These are phyloP conservation scores for Hondaea fermentalgiana DNA, from an alignment of 108 stramenopile species.

Conservation along the genomic window DNA sequence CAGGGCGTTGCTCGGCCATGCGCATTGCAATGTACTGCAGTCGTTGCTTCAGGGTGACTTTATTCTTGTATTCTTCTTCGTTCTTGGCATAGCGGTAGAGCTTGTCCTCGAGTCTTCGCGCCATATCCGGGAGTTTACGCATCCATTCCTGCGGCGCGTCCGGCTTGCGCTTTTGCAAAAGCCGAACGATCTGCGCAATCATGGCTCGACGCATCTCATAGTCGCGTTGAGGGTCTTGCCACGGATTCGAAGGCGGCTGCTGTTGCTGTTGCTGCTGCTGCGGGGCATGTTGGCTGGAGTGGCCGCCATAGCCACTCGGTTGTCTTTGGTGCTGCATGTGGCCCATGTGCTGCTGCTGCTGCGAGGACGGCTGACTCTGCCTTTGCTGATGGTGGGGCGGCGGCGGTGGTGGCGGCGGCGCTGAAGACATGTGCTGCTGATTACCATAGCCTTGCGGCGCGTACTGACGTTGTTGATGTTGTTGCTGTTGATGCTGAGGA, in stretches of 20 bases:
- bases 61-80: constrained; percentile 81
- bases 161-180: constrained; percentile 82
- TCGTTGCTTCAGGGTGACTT: constrained; percentile 74
- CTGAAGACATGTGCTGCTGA: neutral
- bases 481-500: neutral
- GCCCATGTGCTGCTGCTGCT: neutral
- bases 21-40: constrained; percentile 81
- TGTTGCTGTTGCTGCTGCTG: neutral
- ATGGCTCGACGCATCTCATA: constrained; percentile 71
- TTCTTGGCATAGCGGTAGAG: constrained; percentile 76
- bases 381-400: neutral
- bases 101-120: constrained; percentile 81
- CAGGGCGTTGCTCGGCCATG: constrained; percentile 47
- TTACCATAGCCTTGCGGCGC: neutral
- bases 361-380: neutral
- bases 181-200: constrained; percentile 86
- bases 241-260: neutral
- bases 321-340: neutral
- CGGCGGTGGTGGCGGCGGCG: neutral
- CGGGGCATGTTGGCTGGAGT: neutral
- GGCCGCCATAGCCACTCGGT: neutral
- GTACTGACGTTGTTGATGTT: neutral
- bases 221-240: constrained; percentile 43
- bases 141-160: constrained; percentile 89
- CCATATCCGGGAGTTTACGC: constrained; percentile 90